Evolutionary conservation across 116 monocot species (phyloP), one percentile per base, ranked within the genome.

Genomic region (Posidonia oceanica): DNA sequence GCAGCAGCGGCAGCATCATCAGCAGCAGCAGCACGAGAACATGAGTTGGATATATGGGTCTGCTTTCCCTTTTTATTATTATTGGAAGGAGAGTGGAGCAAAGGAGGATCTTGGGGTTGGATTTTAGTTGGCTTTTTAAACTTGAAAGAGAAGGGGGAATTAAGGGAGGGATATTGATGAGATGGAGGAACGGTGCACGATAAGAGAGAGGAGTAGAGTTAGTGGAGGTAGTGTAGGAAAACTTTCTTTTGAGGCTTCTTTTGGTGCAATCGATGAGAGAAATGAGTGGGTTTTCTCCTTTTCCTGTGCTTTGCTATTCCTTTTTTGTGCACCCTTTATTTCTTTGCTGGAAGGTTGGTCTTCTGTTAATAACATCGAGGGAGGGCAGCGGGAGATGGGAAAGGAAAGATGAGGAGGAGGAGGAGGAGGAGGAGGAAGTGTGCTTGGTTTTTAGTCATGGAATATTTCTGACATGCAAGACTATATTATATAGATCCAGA

Each of bases 241-340:
- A 53, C 68, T 68, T 68, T 68, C 66, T 70, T 57, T 70, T 70
- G 39, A 70, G 42, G 38, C 57, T 65, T 61, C 69, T 64, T 76
- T 76, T 69, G 76, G 76, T 76, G 62, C 55, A 76, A 76, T 63
- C 76, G 76, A 76, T 76, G 76, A 76, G 61, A 62, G 69, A 41
- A 63, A 69, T 63, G 63, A 64, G 70, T 63, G 69, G 76, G 52
- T 18, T 60, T 57, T 58, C 60, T 52, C 37, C 38, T 69, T 66
- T 69, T 69, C 48, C 61, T 69, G n/a, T 53, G 53, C 41, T 56
- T 70, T 70, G 69, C 70, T 39, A 2, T 41, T 23, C 63, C 41
- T 64, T 76, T 63, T 56, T 41, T 61, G 54, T 70, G 54, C 52
- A 42, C 51, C 62, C 52, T 39, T 56, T 67, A 42, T 75, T 75